Conservation (phyloP, 108 stramenopile species). For the Schizochytrium sp. region DNA sequence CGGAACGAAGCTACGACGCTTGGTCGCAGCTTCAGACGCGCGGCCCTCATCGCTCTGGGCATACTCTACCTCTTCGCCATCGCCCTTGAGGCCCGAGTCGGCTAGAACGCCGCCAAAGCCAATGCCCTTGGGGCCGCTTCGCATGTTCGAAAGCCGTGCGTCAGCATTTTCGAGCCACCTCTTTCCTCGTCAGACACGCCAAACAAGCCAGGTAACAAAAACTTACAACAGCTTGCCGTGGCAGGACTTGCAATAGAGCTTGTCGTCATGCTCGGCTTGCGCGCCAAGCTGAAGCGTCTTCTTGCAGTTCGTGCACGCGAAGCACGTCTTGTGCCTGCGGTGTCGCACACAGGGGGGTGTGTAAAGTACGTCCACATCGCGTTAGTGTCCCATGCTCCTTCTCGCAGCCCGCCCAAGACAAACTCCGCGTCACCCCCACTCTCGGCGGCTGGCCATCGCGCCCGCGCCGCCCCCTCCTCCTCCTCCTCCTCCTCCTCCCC, state of each 20-base stretch:
- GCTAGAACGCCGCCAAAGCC: neutral
- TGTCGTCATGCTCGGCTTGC: neutral
- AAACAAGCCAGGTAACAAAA: neutral
- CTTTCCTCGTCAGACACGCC: too few relatives aligned
- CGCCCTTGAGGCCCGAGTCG: neutral
- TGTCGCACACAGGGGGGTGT: too few relatives aligned
- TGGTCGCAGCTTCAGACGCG: neutral
- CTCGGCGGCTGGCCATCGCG: too few relatives aligned
- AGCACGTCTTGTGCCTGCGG: neutral
- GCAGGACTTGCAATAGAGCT: neutral
- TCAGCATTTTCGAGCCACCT: too few relatives aligned
- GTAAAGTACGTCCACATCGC: too few relatives aligned
- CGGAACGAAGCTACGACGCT: neutral
- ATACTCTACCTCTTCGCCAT: neutral
- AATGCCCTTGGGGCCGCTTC: neutral
- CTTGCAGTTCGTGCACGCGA: slow-evolving; percentile 6
- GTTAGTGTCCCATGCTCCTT: too few relatives aligned
- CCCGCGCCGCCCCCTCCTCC: too few relatives aligned
- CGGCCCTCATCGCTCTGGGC: neutral
- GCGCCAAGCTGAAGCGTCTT: neutral
- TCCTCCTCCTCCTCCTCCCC: too few relatives aligned
- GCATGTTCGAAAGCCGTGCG: too few relatives aligned
- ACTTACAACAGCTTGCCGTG: slow-evolving; percentile 7
- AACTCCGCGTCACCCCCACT: too few relatives aligned
- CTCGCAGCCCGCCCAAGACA: too few relatives aligned